Evolutionary conservation across 2,329 filamentous ascomycete genomes (phyloP), one percentile per base, ranked within the genome.

Genomic region (Botrytis squamosa): DNA sequence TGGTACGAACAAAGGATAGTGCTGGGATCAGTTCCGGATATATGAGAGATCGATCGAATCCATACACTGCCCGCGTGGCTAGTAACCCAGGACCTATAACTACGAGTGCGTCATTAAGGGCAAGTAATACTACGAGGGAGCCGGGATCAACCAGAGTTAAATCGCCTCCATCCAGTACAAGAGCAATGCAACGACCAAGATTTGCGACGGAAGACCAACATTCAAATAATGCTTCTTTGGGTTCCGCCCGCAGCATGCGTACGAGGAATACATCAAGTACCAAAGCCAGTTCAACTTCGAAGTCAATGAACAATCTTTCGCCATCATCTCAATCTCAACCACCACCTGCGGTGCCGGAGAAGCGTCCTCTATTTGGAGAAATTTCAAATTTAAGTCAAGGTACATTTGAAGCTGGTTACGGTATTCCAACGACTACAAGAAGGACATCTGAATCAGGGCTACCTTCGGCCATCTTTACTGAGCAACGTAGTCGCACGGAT

Each of bases 391-490:
- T 89, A 55, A 86, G 89, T 77, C 85, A 85, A 78, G 85, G 88
- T 77, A 80, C 85, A 40, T 82, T 85, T 33, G 83, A 86, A 67
- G 84, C 85, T 70, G 90, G 89, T 8, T 90, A 89, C 83, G 91
- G 90, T 70, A 92, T 92, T 76, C 76, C 80, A 65, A 79, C 84
- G 68, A 84, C 86, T 69, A 84, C 85, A 74, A 85, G 91, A 76
- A 87, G 91, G 81, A 91, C 90, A 36, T 93, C 92, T 62, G 93
- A 95, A 79, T 91, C 92, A n/a, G 90, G 87, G 80, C 82, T 92
- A 76, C 85, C 87, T 75, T 87, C 86, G 77, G 84, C 82, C 75
- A 79, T 81, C 70, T 75, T 80, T 65, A 73, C 65, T 64, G 86
- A 88, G 76, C 85, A 86, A 7, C 84, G 88, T 77, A 89, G 85